Base-by-base conservation (phyloP, 1,284 basidiomycete genomes). In the Phaffia rhodozyma region DNA sequence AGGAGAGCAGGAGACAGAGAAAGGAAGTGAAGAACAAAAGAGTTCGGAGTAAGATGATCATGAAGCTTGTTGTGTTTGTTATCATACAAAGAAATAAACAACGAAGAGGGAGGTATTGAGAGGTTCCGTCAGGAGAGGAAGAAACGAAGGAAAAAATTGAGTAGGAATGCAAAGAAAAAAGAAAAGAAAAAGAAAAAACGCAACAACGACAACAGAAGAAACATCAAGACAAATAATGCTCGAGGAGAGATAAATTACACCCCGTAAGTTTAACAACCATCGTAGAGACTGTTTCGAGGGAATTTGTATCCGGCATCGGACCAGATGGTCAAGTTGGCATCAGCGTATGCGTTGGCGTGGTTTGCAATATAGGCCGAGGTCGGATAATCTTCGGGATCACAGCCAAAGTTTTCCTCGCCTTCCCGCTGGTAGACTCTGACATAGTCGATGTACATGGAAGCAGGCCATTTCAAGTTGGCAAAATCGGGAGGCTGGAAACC, bases 401-500 rank as follows among this genome's bases (percentile, higher is more conserved):
- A 75, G 21, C 71, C 68, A 38, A 72, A 62, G 32, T 63, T 62
- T 25, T 61, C 55, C 48, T 65, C 58, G 21, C 61, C 63, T 20
- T 32, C 52, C 5, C 52, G 25, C 30, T 52, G 55, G 11, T 63
- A 63, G 27, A 63, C 62, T 9, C 62, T 38, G 21, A 63, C 50
- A 49, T 63, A 63, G n/a, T 59, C 57, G 57, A 63, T 63, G n/a
- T 18, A 34, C 56, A 58, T 34, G 27, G 53, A 30, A 23, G 58
- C 58, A 6, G 63, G 63, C 58, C 58, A 64, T n/a, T 50, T 51
- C 30, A 64, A 30, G 53, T 60, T 60, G 25, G 20, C 1, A 5
- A 59, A 58, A 43, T 91, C 84, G 53, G 90, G 82, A 4, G 69
- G 63, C 49, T 86, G 86, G 70, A 93, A 93, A 71, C 86, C 86